phyloP scores from a whole-genome alignment of 2,329 filamentous ascomycete species.

The Coniella vitis region DNA sequence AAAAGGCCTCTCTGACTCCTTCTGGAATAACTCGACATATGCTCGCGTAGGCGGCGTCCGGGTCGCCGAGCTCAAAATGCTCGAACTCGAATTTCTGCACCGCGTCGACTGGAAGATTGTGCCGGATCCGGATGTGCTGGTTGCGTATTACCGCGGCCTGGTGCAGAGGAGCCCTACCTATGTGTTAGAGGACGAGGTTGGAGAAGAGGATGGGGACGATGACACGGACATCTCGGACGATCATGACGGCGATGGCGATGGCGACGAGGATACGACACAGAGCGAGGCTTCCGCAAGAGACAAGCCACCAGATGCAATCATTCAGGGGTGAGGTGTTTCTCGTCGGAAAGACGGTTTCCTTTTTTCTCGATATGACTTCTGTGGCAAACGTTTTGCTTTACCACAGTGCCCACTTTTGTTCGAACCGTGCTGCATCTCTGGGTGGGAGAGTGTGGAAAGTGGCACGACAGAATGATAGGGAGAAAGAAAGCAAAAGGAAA shows the following conservation, averaged over 20 bases:
- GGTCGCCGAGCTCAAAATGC: constrained; percentile 77
- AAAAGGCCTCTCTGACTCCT: constrained; percentile 92
- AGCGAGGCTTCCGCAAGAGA: neutral
- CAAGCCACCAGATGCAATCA: constrained; percentile 2
- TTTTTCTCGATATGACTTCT: neutral
- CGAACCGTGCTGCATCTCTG: too few species aligned
- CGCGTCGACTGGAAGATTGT: constrained; percentile 96
- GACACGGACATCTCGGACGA: constrained; percentile 16
- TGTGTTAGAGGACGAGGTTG: constrained; percentile 31
- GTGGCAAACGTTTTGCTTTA: neutral
- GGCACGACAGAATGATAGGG: too few species aligned
- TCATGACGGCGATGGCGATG: neutral
- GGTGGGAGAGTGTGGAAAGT: too few species aligned
- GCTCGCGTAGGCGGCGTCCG: constrained; percentile 89
- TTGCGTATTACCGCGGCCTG: constrained; percentile 86
- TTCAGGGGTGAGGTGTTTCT: neutral
- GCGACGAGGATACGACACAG: neutral
- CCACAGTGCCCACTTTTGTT: too few species aligned
- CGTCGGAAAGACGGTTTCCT: neutral
- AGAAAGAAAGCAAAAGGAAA: too few species aligned
- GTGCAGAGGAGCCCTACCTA: constrained; percentile 61
- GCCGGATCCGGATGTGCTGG: constrained; percentile 85
- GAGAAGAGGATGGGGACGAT: constrained; percentile 26
- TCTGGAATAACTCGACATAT: constrained; percentile 98
- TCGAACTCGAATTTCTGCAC: constrained; percentile 91